A percentile compares a stretch with the other conserved stretches of the same genome.
Evolutionary conservation across 2,329 filamentous ascomycete genomes (phyloP).

Genomic region (Ascochyta rabiei): DNA sequence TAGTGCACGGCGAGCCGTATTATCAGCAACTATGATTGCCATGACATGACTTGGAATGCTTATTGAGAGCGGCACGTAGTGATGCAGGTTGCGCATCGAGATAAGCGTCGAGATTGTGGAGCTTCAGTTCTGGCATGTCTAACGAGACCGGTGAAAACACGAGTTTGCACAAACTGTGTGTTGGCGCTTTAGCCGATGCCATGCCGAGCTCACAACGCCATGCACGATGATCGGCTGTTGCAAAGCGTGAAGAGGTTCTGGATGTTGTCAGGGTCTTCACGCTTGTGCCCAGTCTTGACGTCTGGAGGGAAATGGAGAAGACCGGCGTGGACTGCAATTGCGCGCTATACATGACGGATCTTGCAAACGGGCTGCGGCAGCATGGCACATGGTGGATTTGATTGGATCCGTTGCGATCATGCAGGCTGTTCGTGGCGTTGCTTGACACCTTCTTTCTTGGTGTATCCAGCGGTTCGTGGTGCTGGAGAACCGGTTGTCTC

Average conservation of each 20-base stretch:
- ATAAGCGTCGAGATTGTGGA: background rate
- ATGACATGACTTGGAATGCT: background rate
- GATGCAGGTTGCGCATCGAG: conserved; percentile 6
- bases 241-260: background rate
- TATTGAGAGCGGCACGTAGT: conserved; percentile 9
- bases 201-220: conserved; percentile 8
- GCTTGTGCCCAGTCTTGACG: conserved; percentile 1
- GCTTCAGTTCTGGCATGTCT: conserved; percentile 1
- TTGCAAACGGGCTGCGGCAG: conserved; percentile 4
- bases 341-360: conserved; percentile 1
- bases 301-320: background rate
- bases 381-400: background rate
- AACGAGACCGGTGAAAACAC: conserved; percentile 6
- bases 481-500: background rate
- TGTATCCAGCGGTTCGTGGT: conserved; percentile 1
- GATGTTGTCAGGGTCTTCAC: background rate
- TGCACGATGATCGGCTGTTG: conserved; percentile 1
- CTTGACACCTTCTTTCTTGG: conserved; percentile 11
- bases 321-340: conserved; percentile 1
- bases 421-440: background rate
- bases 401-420: background rate
- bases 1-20: background rate
- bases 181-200: conserved; percentile 11
- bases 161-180: conserved; percentile 8
- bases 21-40: background rate